phyloP scores from a whole-genome alignment of 768 basidiomycete genomes.

The Scleroderma citrinum region DNA sequence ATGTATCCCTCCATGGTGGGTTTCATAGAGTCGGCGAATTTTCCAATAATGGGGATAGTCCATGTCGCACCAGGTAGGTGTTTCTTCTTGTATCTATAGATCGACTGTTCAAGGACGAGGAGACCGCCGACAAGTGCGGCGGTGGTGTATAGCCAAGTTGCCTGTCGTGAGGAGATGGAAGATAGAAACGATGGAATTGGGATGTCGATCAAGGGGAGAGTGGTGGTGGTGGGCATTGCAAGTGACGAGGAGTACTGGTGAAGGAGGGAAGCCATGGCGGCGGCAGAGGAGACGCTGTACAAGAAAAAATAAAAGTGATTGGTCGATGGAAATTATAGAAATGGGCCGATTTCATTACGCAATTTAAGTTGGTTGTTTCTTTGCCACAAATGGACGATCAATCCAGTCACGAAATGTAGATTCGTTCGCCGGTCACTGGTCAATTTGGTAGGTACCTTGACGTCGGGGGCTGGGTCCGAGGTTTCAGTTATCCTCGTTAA shows the following conservation, averaged over 20 bases:
- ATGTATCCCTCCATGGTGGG: conserved; percentile 92
- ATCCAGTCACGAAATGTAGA: too few species aligned
- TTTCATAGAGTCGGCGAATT: conserved; percentile 87
- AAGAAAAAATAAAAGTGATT: conserved; percentile 12
- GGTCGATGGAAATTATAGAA: conserved; percentile 12
- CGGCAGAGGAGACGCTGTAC: background rate
- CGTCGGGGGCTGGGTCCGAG: too few species aligned
- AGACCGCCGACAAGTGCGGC: conserved; percentile 63
- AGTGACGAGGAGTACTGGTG: conserved; percentile 28
- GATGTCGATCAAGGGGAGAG: conserved; percentile 35
- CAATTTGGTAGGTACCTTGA: too few species aligned
- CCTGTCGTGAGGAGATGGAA: conserved; percentile 17
- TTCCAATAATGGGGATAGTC: conserved; percentile 98
- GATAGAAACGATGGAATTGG: conserved; percentile 44
- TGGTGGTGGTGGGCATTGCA: conserved; percentile 39
- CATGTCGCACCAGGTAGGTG: conserved; percentile 82
- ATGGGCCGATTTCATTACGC: conserved; percentile 18
- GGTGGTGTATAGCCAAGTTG: conserved; percentile 64
- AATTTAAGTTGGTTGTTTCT: background rate
- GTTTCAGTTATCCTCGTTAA: too few species aligned
- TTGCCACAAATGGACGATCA: too few species aligned
- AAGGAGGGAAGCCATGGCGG: conserved; percentile 29
- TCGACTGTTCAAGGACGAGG: conserved; percentile 78
- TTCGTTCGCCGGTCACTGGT: too few species aligned
- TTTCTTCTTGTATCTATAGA: conserved; percentile 86